Base-by-base conservation (phyloP, 805 yeast genomes). In the Diddensiella transvaalensis region DNA sequence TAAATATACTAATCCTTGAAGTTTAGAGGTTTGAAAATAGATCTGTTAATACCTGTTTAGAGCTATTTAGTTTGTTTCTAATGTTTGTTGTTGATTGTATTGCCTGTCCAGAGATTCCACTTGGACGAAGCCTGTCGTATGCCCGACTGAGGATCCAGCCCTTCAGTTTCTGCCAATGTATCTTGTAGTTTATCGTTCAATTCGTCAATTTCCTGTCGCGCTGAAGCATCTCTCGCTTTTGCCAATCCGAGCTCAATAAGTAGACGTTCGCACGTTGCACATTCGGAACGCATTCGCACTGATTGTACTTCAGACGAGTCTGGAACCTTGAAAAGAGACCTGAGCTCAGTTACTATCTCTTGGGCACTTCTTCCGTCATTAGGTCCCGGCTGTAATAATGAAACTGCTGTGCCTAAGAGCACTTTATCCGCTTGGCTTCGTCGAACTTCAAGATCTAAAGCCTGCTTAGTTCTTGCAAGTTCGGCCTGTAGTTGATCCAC, bases 171-270 rank as follows among this genome's bases (percentile, higher is more conserved):
- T 8, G 13, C 22, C 33, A 13, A 17, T 17, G 43, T 23, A 35
- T 40, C 30, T 23, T 35, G 29, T 3, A 58, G 32, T 40, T 48
- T 44, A 40, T 52, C 59, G 17, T 40, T 54, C 17, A 61, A 51
- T 39, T 56, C 60, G 30, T 64, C 67, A 37, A 60, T 44, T 40
- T 58, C 60, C 44, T 59, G 60, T 21, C 61, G 52, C 4, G 66
- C 64, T 41, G 54, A 49, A 3, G 60, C 65, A 44, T 65, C 68
- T 36, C 49, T 50, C 2, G 64, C 52, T 46, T 56, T 60, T 24
- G 60, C 56, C 10, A 54, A 41, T 2, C 62, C 67, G 24, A 63
- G 56, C 36, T 63, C 66, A 49, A 61, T 51, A 36, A 53, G 46
- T 5, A 61, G 48, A 5, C 55, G 43, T 26, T 63, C 67, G 44